phyloP scores from a whole-genome alignment of 2,329 filamentous ascomycete species.

The Dactylellina drechsleri region DNA sequence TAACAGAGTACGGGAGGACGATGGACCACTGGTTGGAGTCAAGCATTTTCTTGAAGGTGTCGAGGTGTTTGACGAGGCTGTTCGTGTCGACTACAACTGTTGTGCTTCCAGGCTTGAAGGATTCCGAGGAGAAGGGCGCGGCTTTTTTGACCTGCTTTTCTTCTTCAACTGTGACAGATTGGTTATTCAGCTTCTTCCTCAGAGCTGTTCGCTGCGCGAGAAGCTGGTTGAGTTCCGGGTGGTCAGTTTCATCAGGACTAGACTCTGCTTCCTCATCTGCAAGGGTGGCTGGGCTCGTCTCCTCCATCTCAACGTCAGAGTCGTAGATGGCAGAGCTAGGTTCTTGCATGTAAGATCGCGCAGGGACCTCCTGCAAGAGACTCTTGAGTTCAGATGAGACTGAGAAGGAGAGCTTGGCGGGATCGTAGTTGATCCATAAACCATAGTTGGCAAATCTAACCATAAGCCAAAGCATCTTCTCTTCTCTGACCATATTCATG shows the following conservation, averaged over 20 bases:
- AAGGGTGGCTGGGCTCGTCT: constrained; percentile 44
- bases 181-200: constrained; percentile 53
- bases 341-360: constrained; percentile 1
- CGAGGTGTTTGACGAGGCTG: constrained; percentile 57
- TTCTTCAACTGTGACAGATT: constrained; percentile 19
- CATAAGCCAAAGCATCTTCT: constrained; percentile 71
- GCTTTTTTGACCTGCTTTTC: constrained; percentile 41
- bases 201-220: constrained; percentile 55
- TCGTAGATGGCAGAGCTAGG: constrained; percentile 29
- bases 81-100: constrained; percentile 59
- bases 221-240: constrained; percentile 50
- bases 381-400: constrained; percentile 58
- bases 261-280: constrained; percentile 56
- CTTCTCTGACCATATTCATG: constrained; percentile 69
- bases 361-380: constrained; percentile 49
- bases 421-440: constrained; percentile 28
- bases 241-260: constrained; percentile 55
- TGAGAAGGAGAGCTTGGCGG: constrained; percentile 61
- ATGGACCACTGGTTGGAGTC: constrained; percentile 56
- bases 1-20: constrained; percentile 58
- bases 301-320: constrained; percentile 57
- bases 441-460: constrained; percentile 62
- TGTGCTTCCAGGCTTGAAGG: constrained; percentile 50
- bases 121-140: constrained; percentile 15
- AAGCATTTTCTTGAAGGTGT: constrained; percentile 57